Conservation (phyloP, 2,329 filamentous ascomycete genomes). For the Pseudopithomyces chartarum region DNA sequence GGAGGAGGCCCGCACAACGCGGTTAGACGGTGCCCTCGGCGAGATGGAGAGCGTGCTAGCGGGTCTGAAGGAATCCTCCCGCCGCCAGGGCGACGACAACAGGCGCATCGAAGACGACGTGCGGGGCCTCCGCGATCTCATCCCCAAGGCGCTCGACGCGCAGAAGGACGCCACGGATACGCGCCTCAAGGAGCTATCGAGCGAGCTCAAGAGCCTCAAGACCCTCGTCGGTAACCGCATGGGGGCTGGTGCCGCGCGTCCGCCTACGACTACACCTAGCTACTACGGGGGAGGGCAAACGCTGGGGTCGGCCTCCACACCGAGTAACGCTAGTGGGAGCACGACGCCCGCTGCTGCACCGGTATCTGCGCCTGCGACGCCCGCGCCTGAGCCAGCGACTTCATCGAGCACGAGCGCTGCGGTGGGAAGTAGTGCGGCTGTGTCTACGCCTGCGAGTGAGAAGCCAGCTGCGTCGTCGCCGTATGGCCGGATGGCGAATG, state of each 20-base stretch:
- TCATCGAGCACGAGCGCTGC: conserved; percentile 9
- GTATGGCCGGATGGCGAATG: conserved; percentile 38
- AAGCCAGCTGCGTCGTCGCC: conserved; percentile 33
- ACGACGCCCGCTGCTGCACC: conserved; percentile 17
- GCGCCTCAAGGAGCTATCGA: conserved; percentile 81
- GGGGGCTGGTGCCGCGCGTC: conserved; percentile 36
- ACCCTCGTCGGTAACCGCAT: conserved; percentile 74
- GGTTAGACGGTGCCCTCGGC: conserved; percentile 77
- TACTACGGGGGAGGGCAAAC: conserved; percentile 31
- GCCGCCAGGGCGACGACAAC: conserved; percentile 84
- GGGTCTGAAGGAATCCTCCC: conserved; percentile 80
- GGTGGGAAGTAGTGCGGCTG: conserved; percentile 19
- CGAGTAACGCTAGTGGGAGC: conserved; percentile 33
- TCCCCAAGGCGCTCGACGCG: conserved; percentile 85
- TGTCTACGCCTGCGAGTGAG: conserved; percentile 31
- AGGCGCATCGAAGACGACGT: conserved; percentile 87
- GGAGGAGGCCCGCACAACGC: conserved; percentile 81
- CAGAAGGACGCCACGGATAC: conserved; percentile 84
- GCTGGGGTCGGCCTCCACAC: conserved; percentile 24
- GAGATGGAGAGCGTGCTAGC: conserved; percentile 84
- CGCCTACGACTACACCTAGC: conserved; percentile 24
- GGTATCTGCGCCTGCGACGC: conserved; percentile 17
- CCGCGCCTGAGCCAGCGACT: conserved; percentile 21
- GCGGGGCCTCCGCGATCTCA: conserved; percentile 76
- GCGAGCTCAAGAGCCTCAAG: conserved; percentile 90